Conservation (phyloP, 2,329 filamentous ascomycete genomes). For the Trichoderma sp. region DNA sequence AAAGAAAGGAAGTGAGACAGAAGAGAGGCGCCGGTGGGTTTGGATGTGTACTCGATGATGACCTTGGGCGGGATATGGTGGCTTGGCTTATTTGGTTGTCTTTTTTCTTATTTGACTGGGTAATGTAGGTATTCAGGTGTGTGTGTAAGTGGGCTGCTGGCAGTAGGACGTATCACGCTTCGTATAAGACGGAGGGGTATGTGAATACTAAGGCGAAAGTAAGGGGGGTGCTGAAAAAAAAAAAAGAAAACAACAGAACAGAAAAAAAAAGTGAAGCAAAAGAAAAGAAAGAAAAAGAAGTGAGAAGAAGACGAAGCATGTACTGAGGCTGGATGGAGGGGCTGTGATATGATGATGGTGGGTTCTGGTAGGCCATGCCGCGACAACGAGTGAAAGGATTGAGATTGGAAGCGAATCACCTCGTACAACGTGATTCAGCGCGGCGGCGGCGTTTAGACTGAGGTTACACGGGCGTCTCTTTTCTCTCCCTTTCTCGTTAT, state of each 20-base stretch:
- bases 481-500: background rate
- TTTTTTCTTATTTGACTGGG: too few species aligned
- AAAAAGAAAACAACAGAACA: background rate
- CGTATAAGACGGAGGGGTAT: too few species aligned
- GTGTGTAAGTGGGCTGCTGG: too few species aligned
- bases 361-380: background rate
- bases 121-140: too few species aligned
- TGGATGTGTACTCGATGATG: background rate
- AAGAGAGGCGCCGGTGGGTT: too few species aligned
- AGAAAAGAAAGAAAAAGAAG: background rate
- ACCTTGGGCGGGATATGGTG: background rate
- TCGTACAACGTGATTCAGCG: too few species aligned
- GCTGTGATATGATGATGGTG: background rate
- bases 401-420: background rate
- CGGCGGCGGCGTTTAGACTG: background rate
- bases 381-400: background rate
- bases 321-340: too few species aligned
- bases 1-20: background rate
- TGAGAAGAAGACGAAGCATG: background rate
- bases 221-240: background rate
- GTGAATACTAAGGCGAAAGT: background rate
- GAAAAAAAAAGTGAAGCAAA: background rate
- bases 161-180: too few species aligned
- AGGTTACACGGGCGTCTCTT: background rate
- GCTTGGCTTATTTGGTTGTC: background rate